Percentiles rank a stretch among this genome's conserved stretches.
Conservation (phyloP, 2,329 filamentous ascomycete genomes). For the Aphanocladium album region DNA sequence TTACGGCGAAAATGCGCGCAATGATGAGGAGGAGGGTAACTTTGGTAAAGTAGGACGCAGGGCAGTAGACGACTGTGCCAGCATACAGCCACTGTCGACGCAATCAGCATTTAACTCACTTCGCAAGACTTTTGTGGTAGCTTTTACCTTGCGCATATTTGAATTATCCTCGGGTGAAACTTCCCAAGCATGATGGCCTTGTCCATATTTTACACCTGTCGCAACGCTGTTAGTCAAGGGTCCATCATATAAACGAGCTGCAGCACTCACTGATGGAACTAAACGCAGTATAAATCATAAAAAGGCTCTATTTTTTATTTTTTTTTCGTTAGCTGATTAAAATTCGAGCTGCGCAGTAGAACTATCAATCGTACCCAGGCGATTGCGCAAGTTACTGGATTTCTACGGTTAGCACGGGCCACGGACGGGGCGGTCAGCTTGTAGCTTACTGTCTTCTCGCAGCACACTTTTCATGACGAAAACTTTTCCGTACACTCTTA, state of each 20-base stretch:
- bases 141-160: slow-evolving; percentile 16
- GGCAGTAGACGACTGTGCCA: slow-evolving; percentile 25
- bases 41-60: slow-evolving; percentile 26
- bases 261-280: slow-evolving; percentile 15
- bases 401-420: not conserved
- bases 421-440: not conserved
- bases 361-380: slow-evolving; percentile 13
- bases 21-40: slow-evolving; percentile 29
- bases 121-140: not conserved
- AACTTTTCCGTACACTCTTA: slow-evolving; percentile 19
- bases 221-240: not conserved
- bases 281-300: slow-evolving; percentile 1
- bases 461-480: not conserved
- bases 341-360: not conserved
- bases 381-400: slow-evolving; percentile 15
- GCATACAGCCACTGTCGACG: slow-evolving; percentile 24
- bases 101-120: not conserved
- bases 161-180: slow-evolving; percentile 16
- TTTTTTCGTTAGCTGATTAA: not conserved
- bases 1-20: slow-evolving; percentile 26
- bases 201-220: slow-evolving; percentile 17
- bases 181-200: slow-evolving; percentile 22
- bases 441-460: slow-evolving; percentile 3
- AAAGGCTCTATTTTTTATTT: not conserved
- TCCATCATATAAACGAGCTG: too few relatives aligned